These are phyloP conservation scores for Flaveria bidentis DNA, from an alignment of 129 eudicot genomes.

Conservation along the genomic window DNA sequence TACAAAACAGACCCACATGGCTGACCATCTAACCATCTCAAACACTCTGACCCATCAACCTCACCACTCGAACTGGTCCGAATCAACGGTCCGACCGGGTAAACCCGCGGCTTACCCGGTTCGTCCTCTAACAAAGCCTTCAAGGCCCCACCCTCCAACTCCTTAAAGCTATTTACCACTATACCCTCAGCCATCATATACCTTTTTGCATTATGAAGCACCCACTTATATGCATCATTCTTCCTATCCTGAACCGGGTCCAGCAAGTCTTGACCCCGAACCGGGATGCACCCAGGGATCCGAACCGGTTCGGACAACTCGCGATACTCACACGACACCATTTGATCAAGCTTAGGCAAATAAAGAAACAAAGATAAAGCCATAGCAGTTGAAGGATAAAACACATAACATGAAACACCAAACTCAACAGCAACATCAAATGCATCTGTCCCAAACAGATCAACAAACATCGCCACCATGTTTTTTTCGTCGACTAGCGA, in stretches of 20 bases:
- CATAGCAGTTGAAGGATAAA: conserved; percentile 48
- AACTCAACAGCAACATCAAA: conserved; percentile 57
- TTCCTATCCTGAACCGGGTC: conserved; percentile 55
- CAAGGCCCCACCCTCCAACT: conserved; percentile 49
- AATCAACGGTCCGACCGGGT: conserved; percentile 56
- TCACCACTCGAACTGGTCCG: conserved; percentile 33
- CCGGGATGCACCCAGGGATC: conserved; percentile 64
- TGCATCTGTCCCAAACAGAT: conserved; percentile 52
- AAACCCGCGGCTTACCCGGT: conserved; percentile 48
- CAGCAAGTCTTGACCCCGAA: conserved; percentile 47
- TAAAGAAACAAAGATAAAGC: conserved; percentile 42
- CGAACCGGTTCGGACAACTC: conserved; percentile 47
- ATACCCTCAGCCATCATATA: conserved; percentile 59
- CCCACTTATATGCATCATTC: conserved; percentile 56
- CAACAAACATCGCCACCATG: conserved; percentile 41
- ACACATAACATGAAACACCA: conserved; percentile 39
- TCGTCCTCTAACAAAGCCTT: conserved; percentile 24
- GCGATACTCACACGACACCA: conserved; percentile 45
- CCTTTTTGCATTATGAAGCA: conserved; percentile 46
- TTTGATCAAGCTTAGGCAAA: conserved; percentile 49
- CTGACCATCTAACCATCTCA: conserved; percentile 59
- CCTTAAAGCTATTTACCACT: conserved; percentile 50
- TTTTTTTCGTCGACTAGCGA: conserved; percentile 22
- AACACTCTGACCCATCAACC: conserved; percentile 32
- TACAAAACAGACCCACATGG: conserved; percentile 60